Evolutionary conservation across 2,329 filamentous ascomycete genomes (phyloP).

Genomic region (Chrysosporium queenslandicum): DNA sequence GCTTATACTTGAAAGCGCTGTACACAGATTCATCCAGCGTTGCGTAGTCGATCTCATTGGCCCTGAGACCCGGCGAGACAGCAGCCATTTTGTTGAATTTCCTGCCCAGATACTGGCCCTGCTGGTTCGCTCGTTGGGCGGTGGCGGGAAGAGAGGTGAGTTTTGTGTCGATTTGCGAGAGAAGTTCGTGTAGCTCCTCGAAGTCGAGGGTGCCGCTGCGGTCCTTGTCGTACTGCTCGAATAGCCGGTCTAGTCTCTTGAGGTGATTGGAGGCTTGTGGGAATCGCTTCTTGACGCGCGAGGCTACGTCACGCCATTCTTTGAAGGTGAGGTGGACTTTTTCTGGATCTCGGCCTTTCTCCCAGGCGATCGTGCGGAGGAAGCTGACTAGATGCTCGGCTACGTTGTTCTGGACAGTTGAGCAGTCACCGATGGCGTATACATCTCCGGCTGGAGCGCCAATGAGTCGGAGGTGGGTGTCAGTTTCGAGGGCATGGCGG

Average conservation of each 20-base stretch:
- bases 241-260: constrained; percentile 79
- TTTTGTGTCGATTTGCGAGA: constrained; percentile 88
- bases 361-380: constrained; percentile 79
- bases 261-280: constrained; percentile 83
- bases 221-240: constrained; percentile 85
- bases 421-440: constrained; percentile 91
- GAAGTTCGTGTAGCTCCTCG: constrained; percentile 75
- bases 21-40: constrained; percentile 88
- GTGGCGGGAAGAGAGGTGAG: constrained; percentile 90
- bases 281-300: constrained; percentile 75
- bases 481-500: constrained; percentile 83
- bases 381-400: constrained; percentile 86
- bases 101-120: constrained; percentile 80
- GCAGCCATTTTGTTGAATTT: constrained; percentile 90
- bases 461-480: constrained; percentile 79
- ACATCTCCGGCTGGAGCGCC: constrained; percentile 88
- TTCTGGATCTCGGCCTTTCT: constrained; percentile 80
- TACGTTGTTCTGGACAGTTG: constrained; percentile 95
- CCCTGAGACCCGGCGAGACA: constrained; percentile 59
- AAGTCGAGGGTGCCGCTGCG: constrained; percentile 90
- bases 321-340: constrained; percentile 74
- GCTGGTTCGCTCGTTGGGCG: constrained; percentile 90
- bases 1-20: constrained; percentile 87
- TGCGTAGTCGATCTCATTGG: constrained; percentile 76
- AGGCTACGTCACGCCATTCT: constrained; percentile 80